Evolutionary conservation across 2,329 filamentous ascomycete species (phyloP), one percentile per base, ranked within the genome.

Genomic region (Aspergillus neotritici): DNA sequence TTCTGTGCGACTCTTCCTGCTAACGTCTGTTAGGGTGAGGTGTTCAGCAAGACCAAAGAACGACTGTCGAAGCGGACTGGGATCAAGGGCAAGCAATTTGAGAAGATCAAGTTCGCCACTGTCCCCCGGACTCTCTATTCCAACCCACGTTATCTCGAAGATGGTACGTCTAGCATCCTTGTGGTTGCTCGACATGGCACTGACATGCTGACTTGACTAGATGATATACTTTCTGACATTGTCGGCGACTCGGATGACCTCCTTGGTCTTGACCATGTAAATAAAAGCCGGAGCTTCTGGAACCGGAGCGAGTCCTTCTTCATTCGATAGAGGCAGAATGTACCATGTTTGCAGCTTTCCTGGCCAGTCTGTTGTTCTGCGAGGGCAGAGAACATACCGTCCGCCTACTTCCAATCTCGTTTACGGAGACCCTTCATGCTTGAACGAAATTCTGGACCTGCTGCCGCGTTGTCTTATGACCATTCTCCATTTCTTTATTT

Each of bases 101-200:
- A 98, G 67, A 97, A 97, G 75, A 93, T 98, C 67, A 96, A 94
- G 68, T 96, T 98, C 72, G 86, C 89, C 5, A 69, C 94, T 28
- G 78, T 96, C 40, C 75, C 82, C 64, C 76, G 86, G 63, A 55
- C 69, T 55, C 76, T 80, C 40, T 94, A 87, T 67, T 82, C 85
- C 31, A 88, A 85, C 60, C 85, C 89, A 17, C 78, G 81, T 47
- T 94, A 94, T 69, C 73, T 98, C 36, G 82, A 84, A 54, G 93
- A 97, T 70, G 89, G 91, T 95, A 72, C 75, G 83, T 65, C 11
- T 17, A 14, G 13, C 38, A 8, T 16, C 16, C 7, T 14, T 30
- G n/a, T 32, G n/a, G 12, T 9, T 15, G 30, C 15, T 1, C 15
- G 15, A 10, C 25, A 33, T 10, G 10, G 21, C 32, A 51, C 49